Conservation (phyloP, 441 rosid genomes). For the Theobroma grandiflorum region DNA sequence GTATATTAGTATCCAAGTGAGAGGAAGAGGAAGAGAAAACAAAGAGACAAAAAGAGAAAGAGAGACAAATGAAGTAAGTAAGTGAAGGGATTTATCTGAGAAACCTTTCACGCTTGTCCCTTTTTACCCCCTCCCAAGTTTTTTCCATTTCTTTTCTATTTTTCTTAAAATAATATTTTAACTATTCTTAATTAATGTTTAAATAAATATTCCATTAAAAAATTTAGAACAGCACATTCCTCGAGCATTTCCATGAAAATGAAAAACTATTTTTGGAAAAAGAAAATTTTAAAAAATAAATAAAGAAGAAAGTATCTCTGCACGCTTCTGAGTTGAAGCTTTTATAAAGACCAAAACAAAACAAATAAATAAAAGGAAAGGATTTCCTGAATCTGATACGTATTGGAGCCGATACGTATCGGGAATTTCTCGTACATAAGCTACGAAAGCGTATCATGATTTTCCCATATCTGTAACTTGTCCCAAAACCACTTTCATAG, state of each 20-base stretch:
- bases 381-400: slow-evolving; percentile 9
- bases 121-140: slow-evolving; percentile 23
- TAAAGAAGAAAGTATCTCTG: not conserved
- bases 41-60: slow-evolving; percentile 24
- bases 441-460: slow-evolving; percentile 17
- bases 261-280: not conserved
- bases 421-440: not conserved
- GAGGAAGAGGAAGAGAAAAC: slow-evolving; percentile 14
- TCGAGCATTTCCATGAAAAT: slow-evolving; percentile 37
- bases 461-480: not conserved
- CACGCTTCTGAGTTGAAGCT: slow-evolving; percentile 1
- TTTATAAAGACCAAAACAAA: not conserved
- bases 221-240: slow-evolving; percentile 41
- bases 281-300: not conserved
- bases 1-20: slow-evolving; percentile 16
- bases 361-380: not conserved
- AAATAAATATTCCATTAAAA: not conserved
- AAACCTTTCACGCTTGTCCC: slow-evolving; percentile 61
- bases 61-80: slow-evolving; percentile 36
- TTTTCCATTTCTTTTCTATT: not conserved
- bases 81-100: slow-evolving; percentile 57
- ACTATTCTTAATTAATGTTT: too few relatives aligned
- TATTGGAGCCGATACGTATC: slow-evolving; percentile 13
- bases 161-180: too few relatives aligned
- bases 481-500: not conserved